Evolutionary conservation across 495 filamentous ascomycete genomes (phyloP).

Genomic region (Tuber umbilicatum): DNA sequence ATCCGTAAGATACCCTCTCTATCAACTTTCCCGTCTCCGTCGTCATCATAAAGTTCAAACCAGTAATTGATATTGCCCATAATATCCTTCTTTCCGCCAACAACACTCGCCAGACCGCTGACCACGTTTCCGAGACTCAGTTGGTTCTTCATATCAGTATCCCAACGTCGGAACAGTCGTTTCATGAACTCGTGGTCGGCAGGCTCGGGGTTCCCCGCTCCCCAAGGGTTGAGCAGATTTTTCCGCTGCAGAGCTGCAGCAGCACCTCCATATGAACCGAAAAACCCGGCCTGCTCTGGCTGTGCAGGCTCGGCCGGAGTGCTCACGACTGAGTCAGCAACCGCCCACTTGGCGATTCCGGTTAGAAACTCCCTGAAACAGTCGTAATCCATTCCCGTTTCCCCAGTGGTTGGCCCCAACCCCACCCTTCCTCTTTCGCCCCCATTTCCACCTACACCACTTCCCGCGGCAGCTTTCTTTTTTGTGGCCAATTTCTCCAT

Average conservation of each 20-base stretch:
- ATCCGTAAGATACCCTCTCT: slow-evolving; percentile 92
- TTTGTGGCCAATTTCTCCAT: slow-evolving; percentile 52
- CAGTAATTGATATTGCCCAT: slow-evolving; percentile 97
- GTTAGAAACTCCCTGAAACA: slow-evolving; percentile 90
- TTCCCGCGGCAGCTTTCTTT: slow-evolving; percentile 38
- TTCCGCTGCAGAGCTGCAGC: slow-evolving; percentile 40
- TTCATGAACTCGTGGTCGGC: slow-evolving; percentile 94
- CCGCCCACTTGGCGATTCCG: slow-evolving; percentile 81
- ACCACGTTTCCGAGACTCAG: slow-evolving; percentile 86
- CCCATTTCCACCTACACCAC: slow-evolving; percentile 10
- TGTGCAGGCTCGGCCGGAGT: slow-evolving; percentile 3
- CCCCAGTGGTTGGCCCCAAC: slow-evolving; percentile 66
- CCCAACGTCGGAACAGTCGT: slow-evolving; percentile 82
- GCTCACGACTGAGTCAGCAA: slow-evolving; percentile 53
- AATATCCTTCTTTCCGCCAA: slow-evolving; percentile 77
- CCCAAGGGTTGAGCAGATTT: slow-evolving; percentile 62
- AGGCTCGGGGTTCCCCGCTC: slow-evolving; percentile 64
- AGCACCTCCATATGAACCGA: slow-evolving; percentile 24
- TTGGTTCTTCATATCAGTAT: slow-evolving; percentile 63
- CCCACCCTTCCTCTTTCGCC: slow-evolving; percentile 75
- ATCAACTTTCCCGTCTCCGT: slow-evolving; percentile 86
- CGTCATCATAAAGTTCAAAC: slow-evolving; percentile 93
- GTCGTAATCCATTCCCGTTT: slow-evolving; percentile 90
- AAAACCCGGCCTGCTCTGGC: slow-evolving; percentile 11
- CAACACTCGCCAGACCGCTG: slow-evolving; percentile 78